Evolutionary conservation across 352 stramenopile genomes (phyloP), one percentile per base, ranked within the genome.

Genomic region (Thraustochytrium sp.): DNA sequence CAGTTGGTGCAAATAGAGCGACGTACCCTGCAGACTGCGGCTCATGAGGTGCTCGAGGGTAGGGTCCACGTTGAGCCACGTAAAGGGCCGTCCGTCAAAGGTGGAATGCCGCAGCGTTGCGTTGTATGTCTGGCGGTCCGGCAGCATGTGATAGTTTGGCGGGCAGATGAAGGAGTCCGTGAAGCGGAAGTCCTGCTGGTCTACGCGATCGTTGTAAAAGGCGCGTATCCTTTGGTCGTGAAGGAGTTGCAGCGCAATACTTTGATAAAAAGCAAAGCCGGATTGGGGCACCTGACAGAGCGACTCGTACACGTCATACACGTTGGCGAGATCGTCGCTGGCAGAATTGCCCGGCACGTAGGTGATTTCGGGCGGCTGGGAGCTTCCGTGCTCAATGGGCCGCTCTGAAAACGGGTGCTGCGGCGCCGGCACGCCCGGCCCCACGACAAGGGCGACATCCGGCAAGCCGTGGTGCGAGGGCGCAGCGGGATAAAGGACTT

Each of bases 241-340:
- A 16, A 75, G 62, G 36, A 26, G 36, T 26, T 75, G 62, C 18
- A 49, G 11, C 9, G n/a, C 40, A 11, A 26, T 3, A 23, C 29
- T 21, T 16, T 75, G 48, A 23, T 29, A 36, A 5, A n/a, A n/a
- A n/a, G 36, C n/a, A 37, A 75, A 75, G 26, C 38, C 62, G 4
- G 23, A 29, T 13, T 36, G 23, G 5, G 62, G 62, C 5, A 75
- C 11, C 26, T 26, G 8, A 37, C 62, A 75, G 18, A 75, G 44
- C 38, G 62, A 53, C 62, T 75, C 62, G 62, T 53, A 75, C n/a
- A 75, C 62, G 18, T 75, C 40, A 2, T 75, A 75, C 44, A 37
- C 62, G 5, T 31, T 36, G 0, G 53, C 62, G 38, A 55, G 42
- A 16, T 5, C 42, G n/a, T n/a, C n/a, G n/a, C n/a, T n/a, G n/a